Evolutionary conservation across 495 filamentous ascomycete genomes (phyloP).

Genomic region (Aspergillus saccharolyticus): DNA sequence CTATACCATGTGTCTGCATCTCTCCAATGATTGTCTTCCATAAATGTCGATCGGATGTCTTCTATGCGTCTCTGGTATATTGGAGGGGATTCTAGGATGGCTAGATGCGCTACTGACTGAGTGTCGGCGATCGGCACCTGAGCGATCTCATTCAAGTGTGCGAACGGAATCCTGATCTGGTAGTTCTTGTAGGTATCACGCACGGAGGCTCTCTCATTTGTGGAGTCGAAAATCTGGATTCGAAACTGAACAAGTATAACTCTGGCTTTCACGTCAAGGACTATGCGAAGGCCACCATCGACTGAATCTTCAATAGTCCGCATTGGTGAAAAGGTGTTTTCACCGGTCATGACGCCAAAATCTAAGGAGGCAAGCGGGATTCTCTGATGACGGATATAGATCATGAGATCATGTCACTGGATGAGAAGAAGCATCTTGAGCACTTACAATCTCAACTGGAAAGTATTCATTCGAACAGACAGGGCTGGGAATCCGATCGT

Average conservation of each 20-base stretch:
- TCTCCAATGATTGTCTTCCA: slow-evolving; percentile 49
- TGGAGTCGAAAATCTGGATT: slow-evolving; percentile 10
- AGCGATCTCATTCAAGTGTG: slow-evolving; percentile 54
- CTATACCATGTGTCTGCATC: slow-evolving; percentile 69
- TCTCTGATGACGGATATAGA: slow-evolving; percentile 16
- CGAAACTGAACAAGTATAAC: slow-evolving; percentile 29
- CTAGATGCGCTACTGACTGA: slow-evolving; percentile 45
- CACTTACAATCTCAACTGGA: slow-evolving; percentile 30
- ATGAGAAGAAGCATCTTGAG: not conserved
- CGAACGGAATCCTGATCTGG: slow-evolving; percentile 59
- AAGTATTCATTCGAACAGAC: slow-evolving; percentile 21
- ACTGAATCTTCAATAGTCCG: slow-evolving; percentile 18
- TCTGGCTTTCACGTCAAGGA: slow-evolving; percentile 26
- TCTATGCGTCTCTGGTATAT: slow-evolving; percentile 54
- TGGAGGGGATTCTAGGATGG: slow-evolving; percentile 61
- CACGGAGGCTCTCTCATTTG: not conserved
- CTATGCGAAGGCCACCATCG: slow-evolving; percentile 11
- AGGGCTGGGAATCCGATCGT: slow-evolving; percentile 24
- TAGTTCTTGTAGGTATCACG: slow-evolving; percentile 28
- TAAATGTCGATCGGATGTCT: slow-evolving; percentile 35
- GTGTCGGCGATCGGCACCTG: slow-evolving; percentile 29
- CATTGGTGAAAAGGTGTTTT: slow-evolving; percentile 28
- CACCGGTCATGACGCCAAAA: slow-evolving; percentile 28
- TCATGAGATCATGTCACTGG: not conserved
- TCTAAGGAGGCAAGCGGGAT: slow-evolving; percentile 26